Evolutionary conservation across 1,284 basidiomycete species (phyloP), one percentile per base, ranked within the genome.

Genomic region (Heterobasidion annosum): DNA sequence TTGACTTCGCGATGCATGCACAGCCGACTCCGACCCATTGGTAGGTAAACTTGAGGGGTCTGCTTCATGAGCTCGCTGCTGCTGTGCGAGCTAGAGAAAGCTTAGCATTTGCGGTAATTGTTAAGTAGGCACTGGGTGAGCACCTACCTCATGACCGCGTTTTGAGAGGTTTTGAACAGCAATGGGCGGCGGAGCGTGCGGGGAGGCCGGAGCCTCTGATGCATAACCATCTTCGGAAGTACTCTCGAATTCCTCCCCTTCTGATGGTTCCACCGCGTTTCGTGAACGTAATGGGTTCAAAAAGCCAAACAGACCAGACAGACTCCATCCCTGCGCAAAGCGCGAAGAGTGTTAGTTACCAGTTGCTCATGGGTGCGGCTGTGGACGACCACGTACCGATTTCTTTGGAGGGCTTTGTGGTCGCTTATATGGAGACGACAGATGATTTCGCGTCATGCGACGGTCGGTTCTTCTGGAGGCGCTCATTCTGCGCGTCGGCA

Each of bases 321-420:
- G 63, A 54, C 73, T 75, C 80, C 81, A 83, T n/a, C 68, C 64
- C 79, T 82, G 52, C 44, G 2, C 19, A 42, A 42, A 57, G 34
- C 40, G 33, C 52, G 50, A 16, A 16, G 47, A 25, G 25, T 5
- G 3, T 25, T 3, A 25, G 25, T 4, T 25, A 25, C 3, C 5
- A 4, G 5, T 5, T 43, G 34, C 13, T 33, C 34, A 45, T 18
- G 49, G 35, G 35, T 19, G 47, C 15, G 51, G 35, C 15, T 44
- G 37, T 13, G 44, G 12, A 43, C 32, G 48, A 40, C 12, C 37
- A 65, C 70, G 53, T 56, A 79, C 78, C 33, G 75, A 72, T 74
- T 77, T 77, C 67, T 73, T 76, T n/a, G 57, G 64, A 16, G 57
- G 43, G 35, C 56, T 13, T 25, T 44, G 54, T 12, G 65, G 65